Evolutionary conservation across 1,139 yeast genomes (phyloP).

Genomic region (Kazachstania sp.): DNA sequence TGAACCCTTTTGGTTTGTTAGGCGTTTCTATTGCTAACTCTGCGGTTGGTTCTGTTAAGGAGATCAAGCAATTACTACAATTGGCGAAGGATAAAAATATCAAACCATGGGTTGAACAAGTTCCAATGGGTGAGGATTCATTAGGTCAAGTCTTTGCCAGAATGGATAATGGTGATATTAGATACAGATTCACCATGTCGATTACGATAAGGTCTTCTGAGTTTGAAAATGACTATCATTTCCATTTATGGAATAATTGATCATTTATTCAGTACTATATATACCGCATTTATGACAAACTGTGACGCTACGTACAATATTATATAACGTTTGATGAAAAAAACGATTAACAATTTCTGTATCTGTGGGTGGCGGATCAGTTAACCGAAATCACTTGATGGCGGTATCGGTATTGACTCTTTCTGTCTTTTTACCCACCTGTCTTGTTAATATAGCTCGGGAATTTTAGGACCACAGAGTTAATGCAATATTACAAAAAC

Average conservation of each 20-base stretch:
- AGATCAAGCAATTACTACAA: slow-evolving; percentile 46
- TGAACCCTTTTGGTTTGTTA: slow-evolving; percentile 38
- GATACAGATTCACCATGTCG: slow-evolving; percentile 54
- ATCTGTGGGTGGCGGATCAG: too few species aligned
- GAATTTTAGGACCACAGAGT: slow-evolving; percentile 49
- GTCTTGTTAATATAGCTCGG: slow-evolving; percentile 37
- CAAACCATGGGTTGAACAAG: slow-evolving; percentile 50
- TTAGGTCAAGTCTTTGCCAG: slow-evolving; percentile 43
- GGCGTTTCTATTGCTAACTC: slow-evolving; percentile 39
- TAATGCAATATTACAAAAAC: slow-evolving; percentile 34
- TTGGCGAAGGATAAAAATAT: slow-evolving; percentile 44
- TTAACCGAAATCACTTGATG: too few species aligned
- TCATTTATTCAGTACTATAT: too few species aligned
- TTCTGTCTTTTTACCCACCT: too few species aligned
- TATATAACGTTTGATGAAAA: too few species aligned
- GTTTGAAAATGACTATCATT: too few species aligned
- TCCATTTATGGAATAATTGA: too few species aligned
- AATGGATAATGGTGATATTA: slow-evolving; percentile 45
- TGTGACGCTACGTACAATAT: too few species aligned
- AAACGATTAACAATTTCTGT: too few species aligned
- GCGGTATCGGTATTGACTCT: too few species aligned
- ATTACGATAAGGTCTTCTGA: slow-evolving; percentile 11
- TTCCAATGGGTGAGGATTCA: slow-evolving; percentile 44
- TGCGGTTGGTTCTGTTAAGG: slow-evolving; percentile 44
- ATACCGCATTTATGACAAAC: too few species aligned